A percentile compares a stretch with the other conserved stretches of the same genome.
phyloP scores from a whole-genome alignment of 108 stramenopile genomes.

The Skeletonema grethae region DNA sequence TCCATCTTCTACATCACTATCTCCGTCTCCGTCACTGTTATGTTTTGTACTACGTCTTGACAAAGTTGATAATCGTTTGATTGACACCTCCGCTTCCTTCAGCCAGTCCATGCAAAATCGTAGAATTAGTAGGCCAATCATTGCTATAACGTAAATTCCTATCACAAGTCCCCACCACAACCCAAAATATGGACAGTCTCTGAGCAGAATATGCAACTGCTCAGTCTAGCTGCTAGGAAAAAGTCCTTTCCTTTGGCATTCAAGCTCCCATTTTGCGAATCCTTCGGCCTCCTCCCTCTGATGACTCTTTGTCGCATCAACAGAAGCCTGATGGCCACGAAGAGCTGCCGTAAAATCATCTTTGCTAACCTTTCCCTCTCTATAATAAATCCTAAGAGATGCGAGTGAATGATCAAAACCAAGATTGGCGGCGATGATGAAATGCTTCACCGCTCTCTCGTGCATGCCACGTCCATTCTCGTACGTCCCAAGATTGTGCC shows the following conservation, averaged over 20 bases:
- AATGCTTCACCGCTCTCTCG: too few relatives aligned
- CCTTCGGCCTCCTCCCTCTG: not conserved
- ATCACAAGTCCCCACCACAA: constrained; percentile 33
- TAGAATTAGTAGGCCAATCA: constrained; percentile 23
- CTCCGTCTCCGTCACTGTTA: not conserved
- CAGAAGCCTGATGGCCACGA: not conserved
- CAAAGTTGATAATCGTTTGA: not conserved
- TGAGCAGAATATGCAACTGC: too few relatives aligned
- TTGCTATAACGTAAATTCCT: constrained; percentile 13
- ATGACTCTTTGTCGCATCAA: not conserved
- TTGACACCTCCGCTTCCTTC: not conserved
- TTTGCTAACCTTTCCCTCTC: too few relatives aligned
- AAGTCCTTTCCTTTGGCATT: too few relatives aligned
- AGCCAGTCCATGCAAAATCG: constrained; percentile 16
- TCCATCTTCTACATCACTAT: not conserved
- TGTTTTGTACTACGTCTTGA: not conserved
- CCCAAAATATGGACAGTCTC: not conserved
- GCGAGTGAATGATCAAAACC: too few relatives aligned
- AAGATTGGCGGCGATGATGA: too few relatives aligned
- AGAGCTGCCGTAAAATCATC: not conserved
- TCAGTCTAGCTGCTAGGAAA: too few relatives aligned
- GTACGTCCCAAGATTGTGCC: not conserved
- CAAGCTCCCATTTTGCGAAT: too few relatives aligned
- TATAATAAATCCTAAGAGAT: too few relatives aligned
- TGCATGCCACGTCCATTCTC: not conserved